Evolutionary conservation across 2,329 filamentous ascomycete species (phyloP), one percentile per base, ranked within the genome.

Genomic region (Neonectria coccinea): DNA sequence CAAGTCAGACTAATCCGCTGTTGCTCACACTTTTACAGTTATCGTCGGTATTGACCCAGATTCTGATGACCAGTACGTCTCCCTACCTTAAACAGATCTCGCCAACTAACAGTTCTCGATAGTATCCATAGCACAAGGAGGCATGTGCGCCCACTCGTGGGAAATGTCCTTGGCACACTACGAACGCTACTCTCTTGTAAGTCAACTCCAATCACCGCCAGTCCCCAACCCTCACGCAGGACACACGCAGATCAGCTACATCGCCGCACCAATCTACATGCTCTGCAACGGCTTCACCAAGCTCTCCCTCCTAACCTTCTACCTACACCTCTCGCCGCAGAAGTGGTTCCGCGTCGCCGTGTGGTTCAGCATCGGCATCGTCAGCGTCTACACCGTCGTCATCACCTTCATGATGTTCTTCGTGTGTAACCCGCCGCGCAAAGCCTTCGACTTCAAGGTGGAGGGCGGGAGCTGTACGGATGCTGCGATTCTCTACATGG

Each of bases 401-500:
- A 75, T 76, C 51, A 70, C 70, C 2, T 54, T 67, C 8, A 59
- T 74, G 51, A 65, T 75, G 39, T 63, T 70, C 27, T 75, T 76
- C 25, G 56, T 66, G 2, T 75, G 73, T 58, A 66, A 42, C 14
- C 74, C 74, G 1, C 63, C 67, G 8, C 66, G 62, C 5, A 71
- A 69, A n/a, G 70, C 70, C 3, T 76, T 63, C 42, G 62, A 76
- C 44, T 63, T 66, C 47, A 62, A 42, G 44, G 52, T 72, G 9
- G 75, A 47, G n/a, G 63, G 56, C 44, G 81, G 59, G 68, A 72
- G 53, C 22, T 85, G 83, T 59, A 76, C 85, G 31, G 73, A 82
- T 52, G 78, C 81, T 16, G 79, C 81, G 9, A 75, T 80, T 4
- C 77, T 85, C 50, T 85, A 85, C 73, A 80, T 85, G 39, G 77